Conservation (phyloP, 768 basidiomycete genomes). For the Leccinum subgranulosum region DNA sequence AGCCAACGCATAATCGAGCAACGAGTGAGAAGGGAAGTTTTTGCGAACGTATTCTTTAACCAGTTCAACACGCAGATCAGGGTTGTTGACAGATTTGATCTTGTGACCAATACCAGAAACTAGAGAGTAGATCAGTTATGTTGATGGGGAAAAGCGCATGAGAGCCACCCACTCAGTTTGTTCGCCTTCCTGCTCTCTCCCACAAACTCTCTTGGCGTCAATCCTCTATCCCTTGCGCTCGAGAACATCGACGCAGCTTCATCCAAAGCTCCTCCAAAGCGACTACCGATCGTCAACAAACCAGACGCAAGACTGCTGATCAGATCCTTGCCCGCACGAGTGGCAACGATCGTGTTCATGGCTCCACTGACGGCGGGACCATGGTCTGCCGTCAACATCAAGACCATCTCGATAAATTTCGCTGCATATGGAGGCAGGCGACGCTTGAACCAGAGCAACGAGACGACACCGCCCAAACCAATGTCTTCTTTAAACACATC, state of each 20-base stretch:
- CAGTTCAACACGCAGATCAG: constrained; percentile 87
- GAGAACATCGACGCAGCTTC: constrained; percentile 98
- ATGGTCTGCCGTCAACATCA: constrained; percentile 99
- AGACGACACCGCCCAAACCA: constrained; percentile 95
- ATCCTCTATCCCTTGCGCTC: constrained; percentile 81
- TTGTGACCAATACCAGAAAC: constrained; percentile 99
- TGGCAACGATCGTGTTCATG: constrained; percentile 99
- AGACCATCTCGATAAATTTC: constrained; percentile 99
- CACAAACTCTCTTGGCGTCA: constrained; percentile 98
- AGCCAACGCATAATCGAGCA: constrained; percentile 92
- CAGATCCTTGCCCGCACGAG: constrained; percentile 98
- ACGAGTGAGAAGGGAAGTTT: constrained; percentile 91
- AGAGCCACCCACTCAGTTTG: constrained; percentile 73
- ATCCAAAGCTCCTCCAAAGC: constrained; percentile 98
- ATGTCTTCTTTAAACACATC: constrained; percentile 98
- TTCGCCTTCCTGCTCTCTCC: constrained; percentile 90
- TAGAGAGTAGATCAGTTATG: constrained; percentile 26
- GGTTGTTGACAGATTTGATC: constrained; percentile 98
- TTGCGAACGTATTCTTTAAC: constrained; percentile 95
- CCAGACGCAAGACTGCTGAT: constrained; percentile 96
- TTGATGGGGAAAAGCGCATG: neutral
- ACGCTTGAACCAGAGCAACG: constrained; percentile 97
- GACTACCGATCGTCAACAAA: constrained; percentile 95
- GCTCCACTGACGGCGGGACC: constrained; percentile 97
- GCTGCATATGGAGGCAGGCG: constrained; percentile 88